Evolutionary conservation across 108 stramenopile genomes (phyloP).

Genomic region (Epithemia pelagica): DNA sequence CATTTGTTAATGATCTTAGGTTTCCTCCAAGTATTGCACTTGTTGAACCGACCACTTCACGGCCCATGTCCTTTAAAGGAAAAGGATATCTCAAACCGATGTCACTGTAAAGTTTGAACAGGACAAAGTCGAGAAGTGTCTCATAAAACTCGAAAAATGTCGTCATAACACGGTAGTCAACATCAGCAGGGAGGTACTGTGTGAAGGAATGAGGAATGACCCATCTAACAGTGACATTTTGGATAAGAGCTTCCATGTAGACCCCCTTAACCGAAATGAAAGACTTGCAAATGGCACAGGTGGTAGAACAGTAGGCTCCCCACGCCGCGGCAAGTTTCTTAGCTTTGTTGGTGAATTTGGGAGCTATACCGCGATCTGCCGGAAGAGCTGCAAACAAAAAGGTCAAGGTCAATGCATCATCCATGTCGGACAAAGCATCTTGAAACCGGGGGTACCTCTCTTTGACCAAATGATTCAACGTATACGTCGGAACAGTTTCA

Average conservation of each 20-base stretch:
- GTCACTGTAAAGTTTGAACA: constrained; percentile 92
- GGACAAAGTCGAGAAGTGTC: constrained; percentile 86
- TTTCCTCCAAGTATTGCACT: constrained; percentile 66
- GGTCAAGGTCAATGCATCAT: constrained; percentile 93
- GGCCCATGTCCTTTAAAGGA: constrained; percentile 36
- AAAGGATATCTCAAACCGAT: constrained; percentile 88
- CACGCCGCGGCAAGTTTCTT: constrained; percentile 82
- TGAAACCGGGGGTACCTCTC: constrained; percentile 98
- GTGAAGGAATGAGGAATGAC: constrained; percentile 95
- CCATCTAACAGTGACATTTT: constrained; percentile 82
- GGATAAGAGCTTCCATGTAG: constrained; percentile 88
- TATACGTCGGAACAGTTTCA: constrained; percentile 79
- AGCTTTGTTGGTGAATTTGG: constrained; percentile 78
- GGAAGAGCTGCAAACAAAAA: constrained; percentile 94
- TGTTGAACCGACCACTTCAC: constrained; percentile 45
- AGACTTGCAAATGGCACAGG: constrained; percentile 83
- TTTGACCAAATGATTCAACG: constrained; percentile 92
- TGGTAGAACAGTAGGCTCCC: constrained; percentile 87
- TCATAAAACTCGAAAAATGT: constrained; percentile 99
- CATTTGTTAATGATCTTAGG: constrained; percentile 48
- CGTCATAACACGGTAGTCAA: constrained; percentile 96
- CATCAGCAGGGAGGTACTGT: constrained; percentile 87
- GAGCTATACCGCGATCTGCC: constrained; percentile 55
- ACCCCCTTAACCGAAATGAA: constrained; percentile 98
- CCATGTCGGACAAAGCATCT: constrained; percentile 93